Percentiles rank a stretch among this genome's conserved stretches.
phyloP scores from a whole-genome alignment of 2,329 filamentous ascomycete genomes.

The Venturia oleaginea region DNA sequence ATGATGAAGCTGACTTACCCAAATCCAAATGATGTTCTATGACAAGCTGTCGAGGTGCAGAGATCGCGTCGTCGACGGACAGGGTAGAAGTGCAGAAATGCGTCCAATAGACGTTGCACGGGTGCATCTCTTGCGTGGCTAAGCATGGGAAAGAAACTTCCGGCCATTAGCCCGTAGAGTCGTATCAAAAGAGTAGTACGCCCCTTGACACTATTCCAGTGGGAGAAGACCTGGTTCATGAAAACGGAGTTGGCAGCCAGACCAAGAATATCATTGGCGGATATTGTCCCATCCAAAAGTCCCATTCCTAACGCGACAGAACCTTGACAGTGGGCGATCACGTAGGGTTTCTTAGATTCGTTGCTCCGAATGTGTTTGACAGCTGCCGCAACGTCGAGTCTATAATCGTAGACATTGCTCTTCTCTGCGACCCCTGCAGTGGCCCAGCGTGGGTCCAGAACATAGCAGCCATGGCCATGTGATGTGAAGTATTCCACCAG shows the following conservation, averaged over 20 bases:
- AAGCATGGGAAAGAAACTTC: slow-evolving; percentile 46
- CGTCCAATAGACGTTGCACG: slow-evolving; percentile 45
- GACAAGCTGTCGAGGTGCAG: slow-evolving; percentile 54
- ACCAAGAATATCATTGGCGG: slow-evolving; percentile 47
- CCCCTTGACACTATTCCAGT: slow-evolving; percentile 49
- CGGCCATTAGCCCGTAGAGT: not conserved
- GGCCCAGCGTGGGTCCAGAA: slow-evolving; percentile 45
- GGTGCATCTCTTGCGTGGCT: slow-evolving; percentile 39
- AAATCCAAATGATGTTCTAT: slow-evolving; percentile 51
- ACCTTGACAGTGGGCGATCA: slow-evolving; percentile 55
- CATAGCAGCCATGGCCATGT: slow-evolving; percentile 51
- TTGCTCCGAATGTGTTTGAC: slow-evolving; percentile 42
- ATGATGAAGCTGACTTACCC: slow-evolving; percentile 28
- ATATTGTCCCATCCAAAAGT: slow-evolving; percentile 54
- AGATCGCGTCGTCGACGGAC: slow-evolving; percentile 42
- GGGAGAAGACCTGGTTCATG: slow-evolving; percentile 52
- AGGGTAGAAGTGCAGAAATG: slow-evolving; percentile 50
- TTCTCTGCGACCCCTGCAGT: too few species aligned
- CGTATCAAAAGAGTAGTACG: slow-evolving; percentile 28
- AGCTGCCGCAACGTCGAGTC: slow-evolving; percentile 50
- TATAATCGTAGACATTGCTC: slow-evolving; percentile 38
- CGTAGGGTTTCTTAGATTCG: slow-evolving; percentile 39
- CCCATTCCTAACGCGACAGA: slow-evolving; percentile 49
- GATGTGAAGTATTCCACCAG: slow-evolving; percentile 54
- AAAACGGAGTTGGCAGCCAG: slow-evolving; percentile 54